Evolutionary conservation across 495 filamentous ascomycete species (phyloP), one percentile per base, ranked within the genome.

Genomic region (Penicillium angulare): DNA sequence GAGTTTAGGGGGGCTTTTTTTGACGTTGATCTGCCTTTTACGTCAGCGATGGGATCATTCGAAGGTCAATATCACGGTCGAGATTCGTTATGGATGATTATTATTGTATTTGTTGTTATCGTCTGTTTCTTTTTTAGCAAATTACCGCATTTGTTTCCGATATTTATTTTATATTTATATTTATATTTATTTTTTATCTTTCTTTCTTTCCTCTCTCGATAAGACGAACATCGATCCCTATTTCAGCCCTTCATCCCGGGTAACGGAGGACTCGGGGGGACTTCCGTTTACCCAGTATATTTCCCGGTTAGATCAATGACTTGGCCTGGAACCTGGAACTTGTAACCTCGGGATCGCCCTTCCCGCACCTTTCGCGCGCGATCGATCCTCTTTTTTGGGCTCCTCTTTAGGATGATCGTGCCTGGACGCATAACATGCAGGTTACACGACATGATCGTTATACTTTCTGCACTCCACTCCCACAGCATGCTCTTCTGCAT

Each of bases 331-430:
- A n/a, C n/a, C n/a, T n/a, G n/a, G n/a, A n/a, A n/a, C n/a, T n/a
- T n/a, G n/a, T n/a, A n/a, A 50, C 29, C 57, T 57, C 56, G 57
- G 60, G 53, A 63, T 60, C 56, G 39, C 32, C 60, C 47, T 53
- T 53, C 47, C 55, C 54, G 56, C 56, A 44, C 15, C 32, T 39
- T n/a, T n/a, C n/a, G n/a, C n/a, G n/a, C n/a, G 24, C 40, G 50
- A 53, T 54, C 43, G 51, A 54, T 49, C 47, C 43, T 24, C 31
- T 52, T 56, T 23, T n/a, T n/a, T n/a, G n/a, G n/a, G n/a, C n/a
- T n/a, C n/a, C n/a, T n/a, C n/a, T n/a, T n/a, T n/a, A 26, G 20
- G 43, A 47, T 26, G 52, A 63, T 57, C 57, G 49, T 46, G 43
- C 38, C 44, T 48, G 51, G 17, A 50, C 52, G 50, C 53, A 56